phyloP scores from a whole-genome alignment of 495 filamentous ascomycete species.

The Hypoxylon subgilvum region DNA sequence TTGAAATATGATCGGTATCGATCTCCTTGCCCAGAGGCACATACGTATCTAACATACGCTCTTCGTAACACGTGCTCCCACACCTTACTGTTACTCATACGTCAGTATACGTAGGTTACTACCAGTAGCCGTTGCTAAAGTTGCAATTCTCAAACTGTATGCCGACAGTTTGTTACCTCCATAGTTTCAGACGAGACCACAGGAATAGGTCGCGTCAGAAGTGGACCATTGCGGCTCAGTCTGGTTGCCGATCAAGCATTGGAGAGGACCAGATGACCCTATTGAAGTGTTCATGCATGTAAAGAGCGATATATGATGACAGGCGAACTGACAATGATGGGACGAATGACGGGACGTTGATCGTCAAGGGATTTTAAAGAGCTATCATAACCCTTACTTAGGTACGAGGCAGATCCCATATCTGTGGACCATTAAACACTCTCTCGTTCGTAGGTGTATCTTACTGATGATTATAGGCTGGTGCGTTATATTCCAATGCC shows the following conservation, averaged over 20 bases:
- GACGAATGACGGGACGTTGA: conserved; percentile 20
- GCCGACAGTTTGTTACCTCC: conserved; percentile 39
- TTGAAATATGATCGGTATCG: conserved; percentile 1
- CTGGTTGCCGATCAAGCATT: conserved; percentile 22
- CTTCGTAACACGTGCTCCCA: too few relatives aligned
- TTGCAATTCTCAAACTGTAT: conserved; percentile 38
- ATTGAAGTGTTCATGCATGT: too few relatives aligned
- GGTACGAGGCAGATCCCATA: conserved; percentile 9
- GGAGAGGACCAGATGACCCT: conserved; percentile 28
- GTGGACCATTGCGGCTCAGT: conserved; percentile 27
- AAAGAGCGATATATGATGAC: too few relatives aligned
- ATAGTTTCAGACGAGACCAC: conserved; percentile 37
- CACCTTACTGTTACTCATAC: background rate
- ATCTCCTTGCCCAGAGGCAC: conserved; percentile 30
- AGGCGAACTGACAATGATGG: conserved; percentile 8
- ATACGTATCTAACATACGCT: background rate
- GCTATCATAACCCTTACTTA: background rate
- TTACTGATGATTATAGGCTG: too few relatives aligned
- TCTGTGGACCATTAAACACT: conserved; percentile 12
- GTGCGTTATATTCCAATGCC: too few relatives aligned
- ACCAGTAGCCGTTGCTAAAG: conserved; percentile 15
- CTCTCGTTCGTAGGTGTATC: too few relatives aligned
- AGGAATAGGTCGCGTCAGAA: conserved; percentile 29
- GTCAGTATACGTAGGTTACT: conserved; percentile 1
- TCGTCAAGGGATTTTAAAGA: conserved; percentile 1